phyloP scores from a whole-genome alignment of 345 rosid species.

The Kandelia obovata region DNA sequence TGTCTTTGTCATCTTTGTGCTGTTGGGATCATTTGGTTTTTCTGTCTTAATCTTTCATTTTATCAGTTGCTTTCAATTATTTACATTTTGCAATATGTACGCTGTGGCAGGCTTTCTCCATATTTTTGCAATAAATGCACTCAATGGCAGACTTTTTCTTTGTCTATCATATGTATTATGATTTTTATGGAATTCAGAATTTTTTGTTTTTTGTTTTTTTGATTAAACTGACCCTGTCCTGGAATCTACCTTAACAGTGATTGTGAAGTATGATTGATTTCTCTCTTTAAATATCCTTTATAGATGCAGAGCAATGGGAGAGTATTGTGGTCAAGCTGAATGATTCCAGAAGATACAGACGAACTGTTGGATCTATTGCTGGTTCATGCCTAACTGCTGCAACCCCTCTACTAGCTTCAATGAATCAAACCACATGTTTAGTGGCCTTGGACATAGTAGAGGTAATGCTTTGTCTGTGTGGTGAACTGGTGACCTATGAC shows the following conservation, averaged over 20 bases:
- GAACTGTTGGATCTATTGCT: slow-evolving; percentile 73
- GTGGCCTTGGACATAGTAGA: slow-evolving; percentile 74
- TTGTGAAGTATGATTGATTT: too few species aligned
- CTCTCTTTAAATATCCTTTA: slow-evolving; percentile 1
- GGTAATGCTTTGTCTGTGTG: slow-evolving; percentile 34
- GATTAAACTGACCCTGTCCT: too few species aligned
- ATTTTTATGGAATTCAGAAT: not conserved
- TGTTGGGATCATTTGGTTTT: not conserved
- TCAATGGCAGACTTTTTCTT: too few species aligned
- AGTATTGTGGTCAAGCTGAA: slow-evolving; percentile 51
- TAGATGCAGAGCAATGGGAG: slow-evolving; percentile 58
- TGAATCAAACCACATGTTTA: slow-evolving; percentile 62
- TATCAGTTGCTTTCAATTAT: too few species aligned
- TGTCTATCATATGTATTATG: too few species aligned
- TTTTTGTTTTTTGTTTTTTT: slow-evolving; percentile 8
- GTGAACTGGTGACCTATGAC: too few species aligned
- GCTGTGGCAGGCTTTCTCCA: too few species aligned
- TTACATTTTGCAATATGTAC: too few species aligned
- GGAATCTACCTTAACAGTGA: too few species aligned
- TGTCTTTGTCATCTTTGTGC: not conserved
- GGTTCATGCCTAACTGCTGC: slow-evolving; percentile 72
- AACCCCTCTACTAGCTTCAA: slow-evolving; percentile 73
- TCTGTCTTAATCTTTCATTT: too few species aligned
- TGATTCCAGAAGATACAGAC: slow-evolving; percentile 71
- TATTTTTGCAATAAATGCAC: too few species aligned